These are phyloP conservation scores for Beauveria medogensis DNA, from an alignment of 2,329 filamentous ascomycete species.

Conservation along the genomic window DNA sequence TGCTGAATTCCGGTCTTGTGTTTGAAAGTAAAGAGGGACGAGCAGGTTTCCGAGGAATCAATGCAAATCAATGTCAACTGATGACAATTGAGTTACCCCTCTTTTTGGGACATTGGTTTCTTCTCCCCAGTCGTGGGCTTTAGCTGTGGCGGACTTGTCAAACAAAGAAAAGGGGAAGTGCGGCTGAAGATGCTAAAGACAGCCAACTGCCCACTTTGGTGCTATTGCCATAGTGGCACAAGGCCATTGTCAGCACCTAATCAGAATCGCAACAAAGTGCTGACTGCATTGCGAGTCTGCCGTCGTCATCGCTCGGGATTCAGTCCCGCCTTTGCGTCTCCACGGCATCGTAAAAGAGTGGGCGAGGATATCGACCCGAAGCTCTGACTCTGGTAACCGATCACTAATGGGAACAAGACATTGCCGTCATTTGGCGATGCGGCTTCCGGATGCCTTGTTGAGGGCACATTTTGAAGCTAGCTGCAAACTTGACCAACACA, in stretches of 20 bases:
- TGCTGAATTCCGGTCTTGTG: background rate
- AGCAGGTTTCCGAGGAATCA: background rate
- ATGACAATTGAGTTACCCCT: background rate
- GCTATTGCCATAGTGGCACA: background rate
- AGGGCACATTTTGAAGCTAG: background rate
- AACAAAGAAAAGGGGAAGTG: background rate
- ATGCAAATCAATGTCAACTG: background rate
- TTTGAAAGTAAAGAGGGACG: background rate
- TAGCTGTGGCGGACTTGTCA: too few relatives aligned
- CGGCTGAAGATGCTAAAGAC: background rate
- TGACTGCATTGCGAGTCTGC: background rate
- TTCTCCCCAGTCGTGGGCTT: too few relatives aligned
- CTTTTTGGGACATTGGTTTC: background rate
- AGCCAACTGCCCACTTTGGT: background rate
- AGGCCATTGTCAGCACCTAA: conserved; percentile 4
- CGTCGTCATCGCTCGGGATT: background rate
- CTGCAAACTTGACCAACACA: too few relatives aligned
- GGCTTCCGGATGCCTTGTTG: background rate
- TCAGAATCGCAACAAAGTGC: conserved; percentile 1
- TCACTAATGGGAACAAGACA: background rate
- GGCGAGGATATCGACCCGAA: background rate
- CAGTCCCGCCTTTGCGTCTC: background rate
- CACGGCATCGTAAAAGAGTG: background rate
- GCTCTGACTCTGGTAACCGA: background rate
- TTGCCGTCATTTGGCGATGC: background rate